A percentile compares a stretch with the other conserved stretches of the same genome.
phyloP scores from a whole-genome alignment of 2,329 filamentous ascomycete genomes.

The Aplosporella prunicola region DNA sequence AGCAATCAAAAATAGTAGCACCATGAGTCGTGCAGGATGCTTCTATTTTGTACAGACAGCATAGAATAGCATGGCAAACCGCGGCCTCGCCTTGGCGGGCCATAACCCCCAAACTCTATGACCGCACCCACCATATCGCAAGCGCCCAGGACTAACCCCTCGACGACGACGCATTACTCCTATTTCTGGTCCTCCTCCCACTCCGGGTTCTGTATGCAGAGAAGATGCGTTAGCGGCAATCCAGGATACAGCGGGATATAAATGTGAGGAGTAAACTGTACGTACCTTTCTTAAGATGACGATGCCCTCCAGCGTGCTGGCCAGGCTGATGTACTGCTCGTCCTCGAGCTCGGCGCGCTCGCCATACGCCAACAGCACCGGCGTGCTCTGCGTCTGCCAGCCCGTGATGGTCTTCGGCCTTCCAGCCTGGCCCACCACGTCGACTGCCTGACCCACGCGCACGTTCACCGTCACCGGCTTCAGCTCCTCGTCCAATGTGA shows the following conservation, averaged over 20 bases:
- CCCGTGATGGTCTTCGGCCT: constrained; percentile 98
- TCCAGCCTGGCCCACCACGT: constrained; percentile 94
- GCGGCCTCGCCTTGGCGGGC: too few relatives aligned
- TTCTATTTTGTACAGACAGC: too few relatives aligned
- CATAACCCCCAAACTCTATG: too few relatives aligned
- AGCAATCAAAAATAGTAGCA: too few relatives aligned
- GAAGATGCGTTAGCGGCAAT: constrained; percentile 15
- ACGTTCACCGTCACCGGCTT: constrained; percentile 94
- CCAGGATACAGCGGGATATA: not conserved
- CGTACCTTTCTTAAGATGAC: constrained; percentile 94
- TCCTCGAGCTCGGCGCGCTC: constrained; percentile 96
- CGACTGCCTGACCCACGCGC: constrained; percentile 92
- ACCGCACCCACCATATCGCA: too few relatives aligned
- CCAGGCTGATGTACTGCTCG: constrained; percentile 90
- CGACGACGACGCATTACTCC: too few relatives aligned
- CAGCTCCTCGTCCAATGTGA: constrained; percentile 90
- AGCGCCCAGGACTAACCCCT: too few relatives aligned
- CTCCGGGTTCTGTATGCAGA: constrained; percentile 32
- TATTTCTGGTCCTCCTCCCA: constrained; percentile 29
- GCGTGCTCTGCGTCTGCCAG: constrained; percentile 99
- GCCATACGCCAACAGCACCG: constrained; percentile 85
- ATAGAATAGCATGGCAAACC: too few relatives aligned
- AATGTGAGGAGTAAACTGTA: constrained; percentile 4
- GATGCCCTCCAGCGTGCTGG: constrained; percentile 82
- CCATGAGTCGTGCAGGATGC: too few relatives aligned